A percentile compares a stretch with the other conserved stretches of the same genome.
These are phyloP conservation scores for Aspergillus sp. DNA, from an alignment of 2,329 filamentous ascomycete genomes.

Conservation along the genomic window DNA sequence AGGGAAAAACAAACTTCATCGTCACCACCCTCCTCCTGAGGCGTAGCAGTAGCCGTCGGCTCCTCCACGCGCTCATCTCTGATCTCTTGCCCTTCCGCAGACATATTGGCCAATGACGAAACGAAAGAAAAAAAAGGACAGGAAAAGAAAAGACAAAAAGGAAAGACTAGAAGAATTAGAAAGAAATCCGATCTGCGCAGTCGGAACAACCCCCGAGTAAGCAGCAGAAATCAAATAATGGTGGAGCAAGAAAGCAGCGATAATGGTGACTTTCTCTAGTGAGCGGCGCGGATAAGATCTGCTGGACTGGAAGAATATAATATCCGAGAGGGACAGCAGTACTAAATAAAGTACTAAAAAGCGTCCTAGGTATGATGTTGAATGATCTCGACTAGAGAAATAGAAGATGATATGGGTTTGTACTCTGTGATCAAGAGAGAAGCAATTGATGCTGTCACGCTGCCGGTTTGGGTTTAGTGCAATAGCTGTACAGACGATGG, in stretches of 20 bases:
- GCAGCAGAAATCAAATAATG: background rate
- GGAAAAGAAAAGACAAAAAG: background rate
- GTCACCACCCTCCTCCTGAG: conserved; percentile 35
- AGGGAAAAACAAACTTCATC: conserved; percentile 35
- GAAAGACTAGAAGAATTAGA: conserved; percentile 6
- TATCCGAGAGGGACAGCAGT: background rate
- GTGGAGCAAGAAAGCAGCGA: conserved; percentile 7
- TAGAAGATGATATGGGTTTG: too few species aligned
- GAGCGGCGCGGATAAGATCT: conserved; percentile 8
- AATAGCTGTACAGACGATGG: background rate
- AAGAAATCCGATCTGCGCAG: background rate
- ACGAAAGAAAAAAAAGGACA: background rate
- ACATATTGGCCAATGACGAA: conserved; percentile 17
- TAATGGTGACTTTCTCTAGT: conserved; percentile 9
- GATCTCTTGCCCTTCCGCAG: conserved; percentile 29
- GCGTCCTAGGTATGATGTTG: too few species aligned
- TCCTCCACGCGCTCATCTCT: conserved; percentile 31
- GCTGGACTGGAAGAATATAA: conserved; percentile 9
- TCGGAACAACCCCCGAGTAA: background rate
- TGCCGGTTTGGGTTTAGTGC: conserved; percentile 23
- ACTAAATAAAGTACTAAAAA: too few species aligned
- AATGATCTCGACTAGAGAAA: too few species aligned
- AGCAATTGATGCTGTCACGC: conserved; percentile 6
- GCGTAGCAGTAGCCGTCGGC: background rate
- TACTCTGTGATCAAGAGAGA: background rate